Evolutionary conservation across 2,329 filamentous ascomycete species (phyloP).

Genomic region (Aureobasidium sp.): DNA sequence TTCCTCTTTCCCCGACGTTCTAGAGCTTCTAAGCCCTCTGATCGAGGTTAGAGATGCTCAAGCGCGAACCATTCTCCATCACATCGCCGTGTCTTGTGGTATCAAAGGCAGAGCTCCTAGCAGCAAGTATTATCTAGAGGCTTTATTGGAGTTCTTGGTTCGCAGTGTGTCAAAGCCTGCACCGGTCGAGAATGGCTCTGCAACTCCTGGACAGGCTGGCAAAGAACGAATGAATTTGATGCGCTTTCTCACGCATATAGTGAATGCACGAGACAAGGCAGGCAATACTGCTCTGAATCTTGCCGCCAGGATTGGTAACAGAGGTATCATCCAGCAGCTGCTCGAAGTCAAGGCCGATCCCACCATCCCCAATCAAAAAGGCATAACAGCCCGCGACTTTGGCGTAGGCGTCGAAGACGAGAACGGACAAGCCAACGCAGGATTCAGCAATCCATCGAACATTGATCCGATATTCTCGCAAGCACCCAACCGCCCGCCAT

Average conservation of each 20-base stretch:
- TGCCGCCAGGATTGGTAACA: slow-evolving; percentile 84
- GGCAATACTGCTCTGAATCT: slow-evolving; percentile 94
- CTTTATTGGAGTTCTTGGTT: slow-evolving; percentile 87
- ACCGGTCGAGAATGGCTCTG: slow-evolving; percentile 19
- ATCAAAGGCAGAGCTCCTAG: slow-evolving; percentile 89
- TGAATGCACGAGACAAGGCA: slow-evolving; percentile 88
- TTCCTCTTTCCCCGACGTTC: slow-evolving; percentile 78
- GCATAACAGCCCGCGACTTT: slow-evolving; percentile 86
- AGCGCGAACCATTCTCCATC: slow-evolving; percentile 86
- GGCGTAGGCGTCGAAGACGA: slow-evolving; percentile 69
- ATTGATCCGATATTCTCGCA: slow-evolving; percentile 18
- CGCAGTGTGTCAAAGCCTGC: slow-evolving; percentile 49
- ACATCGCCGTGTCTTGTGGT: slow-evolving; percentile 91
- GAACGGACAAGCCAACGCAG: slow-evolving; percentile 19
- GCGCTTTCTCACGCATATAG: slow-evolving; percentile 93
- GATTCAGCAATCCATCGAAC: slow-evolving; percentile 22
- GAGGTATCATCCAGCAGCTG: slow-evolving; percentile 92
- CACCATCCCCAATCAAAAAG: slow-evolving; percentile 84
- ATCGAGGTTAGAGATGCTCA: slow-evolving; percentile 87
- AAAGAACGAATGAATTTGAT: slow-evolving; percentile 73
- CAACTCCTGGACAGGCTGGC: slow-evolving; percentile 19
- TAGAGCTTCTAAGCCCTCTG: slow-evolving; percentile 81
- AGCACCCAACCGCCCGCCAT: background rate
- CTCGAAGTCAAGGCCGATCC: slow-evolving; percentile 92
- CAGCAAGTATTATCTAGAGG: slow-evolving; percentile 93